Evolutionary conservation across 768 basidiomycete genomes (phyloP).

Genomic region (Amyloporia xantha): DNA sequence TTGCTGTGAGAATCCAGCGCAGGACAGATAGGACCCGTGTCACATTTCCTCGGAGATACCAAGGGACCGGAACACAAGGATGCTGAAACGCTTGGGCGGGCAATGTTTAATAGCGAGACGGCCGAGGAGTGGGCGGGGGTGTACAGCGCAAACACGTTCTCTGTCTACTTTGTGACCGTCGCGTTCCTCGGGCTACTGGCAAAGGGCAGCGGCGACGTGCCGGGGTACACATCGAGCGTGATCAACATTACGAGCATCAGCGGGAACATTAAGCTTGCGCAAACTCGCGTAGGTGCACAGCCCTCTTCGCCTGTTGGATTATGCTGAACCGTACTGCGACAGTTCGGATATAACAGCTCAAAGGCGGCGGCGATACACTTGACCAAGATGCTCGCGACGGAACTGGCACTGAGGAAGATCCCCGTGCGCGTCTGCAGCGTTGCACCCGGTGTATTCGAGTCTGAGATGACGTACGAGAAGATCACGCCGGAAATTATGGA

Average conservation of each 20-base stretch:
- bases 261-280: constrained; percentile 61
- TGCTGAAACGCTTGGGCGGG: constrained; percentile 58
- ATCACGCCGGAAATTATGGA: constrained; percentile 44
- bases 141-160: constrained; percentile 63
- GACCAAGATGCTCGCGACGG: constrained; percentile 72
- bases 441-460: constrained; percentile 70
- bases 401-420: constrained; percentile 61
- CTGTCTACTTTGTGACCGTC: constrained; percentile 71
- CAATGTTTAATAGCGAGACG: constrained; percentile 63
- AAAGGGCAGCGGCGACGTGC: constrained; percentile 56
- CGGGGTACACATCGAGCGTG: constrained; percentile 55
- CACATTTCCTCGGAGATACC: constrained; percentile 50
- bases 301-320: neutral
- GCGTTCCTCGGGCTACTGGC: constrained; percentile 73
- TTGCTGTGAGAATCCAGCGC: constrained; percentile 47
- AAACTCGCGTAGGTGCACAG: constrained; percentile 65
- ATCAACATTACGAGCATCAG: constrained; percentile 78
- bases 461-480: constrained; percentile 61
- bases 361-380: constrained; percentile 75
- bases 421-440: constrained; percentile 66
- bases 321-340: neutral
- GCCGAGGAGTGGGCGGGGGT: constrained; percentile 57
- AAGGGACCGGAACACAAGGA: constrained; percentile 53
- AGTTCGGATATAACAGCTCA: constrained; percentile 80
- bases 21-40: constrained; percentile 63